Conservation (phyloP, 2,329 filamentous ascomycete species). For the Nemania bipapillata region DNA sequence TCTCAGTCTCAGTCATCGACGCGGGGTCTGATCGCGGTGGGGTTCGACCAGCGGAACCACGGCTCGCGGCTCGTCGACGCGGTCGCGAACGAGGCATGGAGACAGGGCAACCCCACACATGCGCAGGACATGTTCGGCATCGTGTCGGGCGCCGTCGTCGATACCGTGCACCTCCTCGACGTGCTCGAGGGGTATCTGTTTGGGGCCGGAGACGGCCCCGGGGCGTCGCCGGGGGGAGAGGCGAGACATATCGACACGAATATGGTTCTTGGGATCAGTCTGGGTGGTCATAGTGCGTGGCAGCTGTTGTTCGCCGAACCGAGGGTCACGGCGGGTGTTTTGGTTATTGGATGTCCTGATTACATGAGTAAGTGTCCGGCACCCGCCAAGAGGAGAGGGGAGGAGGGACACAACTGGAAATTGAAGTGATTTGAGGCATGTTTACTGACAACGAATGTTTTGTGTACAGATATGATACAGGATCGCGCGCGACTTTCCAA, state of each 20-base stretch:
- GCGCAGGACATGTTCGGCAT: conserved; percentile 91
- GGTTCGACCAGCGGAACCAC: conserved; percentile 95
- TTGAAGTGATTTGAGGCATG: not conserved
- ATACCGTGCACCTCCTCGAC: conserved; percentile 79
- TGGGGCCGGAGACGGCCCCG: conserved; percentile 51
- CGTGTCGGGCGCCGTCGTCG: conserved; percentile 77
- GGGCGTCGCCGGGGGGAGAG: conserved; percentile 45
- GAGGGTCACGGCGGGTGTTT: conserved; percentile 79
- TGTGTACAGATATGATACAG: conserved; percentile 70
- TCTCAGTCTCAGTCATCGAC: too few relatives aligned
- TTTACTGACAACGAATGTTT: conserved; percentile 14
- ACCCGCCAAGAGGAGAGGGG: not conserved
- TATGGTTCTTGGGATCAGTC: conserved; percentile 80
- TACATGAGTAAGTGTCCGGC: conserved; percentile 68
- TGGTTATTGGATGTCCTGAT: conserved; percentile 90
- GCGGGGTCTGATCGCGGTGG: conserved; percentile 78
- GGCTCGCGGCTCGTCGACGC: conserved; percentile 76
- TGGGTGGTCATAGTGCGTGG: conserved; percentile 91
- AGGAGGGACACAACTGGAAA: not conserved
- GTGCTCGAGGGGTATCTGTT: conserved; percentile 81
- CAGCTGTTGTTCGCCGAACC: conserved; percentile 81
- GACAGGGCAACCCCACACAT: conserved; percentile 79
- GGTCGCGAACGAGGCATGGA: conserved; percentile 80
- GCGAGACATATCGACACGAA: conserved; percentile 66
- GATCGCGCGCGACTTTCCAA: conserved; percentile 80